phyloP scores from a whole-genome alignment of 495 filamentous ascomycete species.

The Trichoderma reesei region DNA sequence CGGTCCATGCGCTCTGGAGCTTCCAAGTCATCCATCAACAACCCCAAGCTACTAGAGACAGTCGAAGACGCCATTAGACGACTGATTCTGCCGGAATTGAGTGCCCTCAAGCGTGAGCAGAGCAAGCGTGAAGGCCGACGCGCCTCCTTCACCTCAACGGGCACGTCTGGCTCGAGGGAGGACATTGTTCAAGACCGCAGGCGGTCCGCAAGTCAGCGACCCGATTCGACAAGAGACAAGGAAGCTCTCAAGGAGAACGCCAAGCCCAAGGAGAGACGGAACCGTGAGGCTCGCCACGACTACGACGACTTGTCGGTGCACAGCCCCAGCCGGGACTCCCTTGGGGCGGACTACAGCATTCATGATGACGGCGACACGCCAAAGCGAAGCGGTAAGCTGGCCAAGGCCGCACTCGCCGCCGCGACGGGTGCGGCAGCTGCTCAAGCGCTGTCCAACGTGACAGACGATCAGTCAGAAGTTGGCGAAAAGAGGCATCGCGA shows the following conservation, averaged over 20 bases:
- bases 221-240: conserved; percentile 14
- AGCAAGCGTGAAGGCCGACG: conserved; percentile 49
- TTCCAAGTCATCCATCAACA: conserved; percentile 77
- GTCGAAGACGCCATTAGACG: conserved; percentile 94
- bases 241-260: conserved; percentile 24
- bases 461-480: conserved; percentile 26
- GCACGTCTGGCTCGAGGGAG: conserved; percentile 49
- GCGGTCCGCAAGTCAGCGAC: conserved; percentile 23
- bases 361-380: conserved; percentile 29
- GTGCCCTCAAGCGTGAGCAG: conserved; percentile 82
- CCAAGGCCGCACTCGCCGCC: conserved; percentile 22
- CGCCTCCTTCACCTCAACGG: conserved; percentile 51
- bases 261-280: conserved; percentile 31
- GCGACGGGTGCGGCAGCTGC: conserved; percentile 24
- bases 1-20: conserved; percentile 66
- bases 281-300: conserved; percentile 49
- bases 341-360: conserved; percentile 24
- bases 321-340: conserved; percentile 32
- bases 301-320: conserved; percentile 42
- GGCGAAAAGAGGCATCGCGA: conserved; percentile 28
- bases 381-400: conserved; percentile 19
- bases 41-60: conserved; percentile 87
- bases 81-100: conserved; percentile 84
- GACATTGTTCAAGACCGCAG: conserved; percentile 40
- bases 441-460: conserved; percentile 22